These are phyloP conservation scores for Tothia fuscella DNA, from an alignment of 2,329 filamentous ascomycete species.

Conservation along the genomic window DNA sequence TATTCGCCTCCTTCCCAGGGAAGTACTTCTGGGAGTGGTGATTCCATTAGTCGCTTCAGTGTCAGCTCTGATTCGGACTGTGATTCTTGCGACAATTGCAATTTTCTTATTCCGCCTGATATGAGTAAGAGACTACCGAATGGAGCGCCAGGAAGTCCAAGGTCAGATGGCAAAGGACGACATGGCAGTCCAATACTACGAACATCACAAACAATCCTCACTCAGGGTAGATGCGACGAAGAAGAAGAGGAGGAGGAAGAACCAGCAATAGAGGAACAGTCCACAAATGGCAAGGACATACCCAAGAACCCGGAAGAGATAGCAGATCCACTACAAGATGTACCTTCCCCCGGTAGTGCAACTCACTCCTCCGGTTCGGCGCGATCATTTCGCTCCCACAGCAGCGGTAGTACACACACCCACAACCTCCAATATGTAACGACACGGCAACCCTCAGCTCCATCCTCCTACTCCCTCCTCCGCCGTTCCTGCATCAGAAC, in stretches of 20 bases:
- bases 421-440: constrained; percentile 47
- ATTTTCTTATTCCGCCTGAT: constrained; percentile 41
- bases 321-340: not conserved
- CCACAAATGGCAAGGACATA: not conserved
- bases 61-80: constrained; percentile 32
- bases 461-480: constrained; percentile 41
- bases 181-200: constrained; percentile 44
- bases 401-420: constrained; percentile 35
- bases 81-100: constrained; percentile 46
- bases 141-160: constrained; percentile 39
- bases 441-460: constrained; percentile 42
- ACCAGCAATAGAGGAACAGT: not conserved
- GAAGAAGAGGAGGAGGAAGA: not conserved
- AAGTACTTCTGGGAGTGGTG: constrained; percentile 18
- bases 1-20: no score
- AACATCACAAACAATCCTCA: constrained; percentile 39
- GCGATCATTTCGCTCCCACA: constrained; percentile 25
- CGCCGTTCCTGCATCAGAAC: constrained; percentile 47
- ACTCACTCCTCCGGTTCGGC: constrained; percentile 23
- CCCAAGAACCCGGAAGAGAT: not conserved
- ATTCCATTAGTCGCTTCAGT: constrained; percentile 23
- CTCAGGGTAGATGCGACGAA: not conserved
- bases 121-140: constrained; percentile 41
- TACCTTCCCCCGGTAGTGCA: constrained; percentile 19
- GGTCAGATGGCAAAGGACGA: constrained; percentile 35